Evolutionary conservation across 164 flowering plant species (phyloP).

Genomic region (Liriodendron chinense): DNA sequence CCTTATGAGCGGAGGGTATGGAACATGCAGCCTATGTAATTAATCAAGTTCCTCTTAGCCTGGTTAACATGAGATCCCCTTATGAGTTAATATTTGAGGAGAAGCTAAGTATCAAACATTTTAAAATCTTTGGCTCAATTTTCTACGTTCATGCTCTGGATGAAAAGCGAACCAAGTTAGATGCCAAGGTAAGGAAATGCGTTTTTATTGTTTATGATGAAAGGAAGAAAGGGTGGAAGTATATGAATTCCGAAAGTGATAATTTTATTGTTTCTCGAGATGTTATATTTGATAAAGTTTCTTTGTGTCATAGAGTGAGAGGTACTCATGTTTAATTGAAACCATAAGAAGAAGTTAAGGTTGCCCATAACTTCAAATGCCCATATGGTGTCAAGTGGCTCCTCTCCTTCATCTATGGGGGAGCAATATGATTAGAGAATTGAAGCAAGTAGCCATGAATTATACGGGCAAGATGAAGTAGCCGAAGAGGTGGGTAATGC

Average conservation of each 20-base stretch:
- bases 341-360: neutral
- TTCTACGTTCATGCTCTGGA: too few species aligned
- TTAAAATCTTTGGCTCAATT: too few species aligned
- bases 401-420: slow-evolving; percentile 2
- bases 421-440: slow-evolving; percentile 4
- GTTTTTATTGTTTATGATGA: slow-evolving; percentile 12
- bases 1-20: too few species aligned
- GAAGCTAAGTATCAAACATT: too few species aligned
- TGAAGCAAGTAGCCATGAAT: neutral
- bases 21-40: too few species aligned
- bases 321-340: neutral
- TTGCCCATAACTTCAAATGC: neutral
- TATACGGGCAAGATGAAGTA: neutral
- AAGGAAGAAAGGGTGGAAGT: slow-evolving; percentile 1
- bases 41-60: too few species aligned
- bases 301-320: neutral
- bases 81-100: too few species aligned
- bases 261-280: slow-evolving; percentile 5
- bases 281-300: slow-evolving; percentile 15
- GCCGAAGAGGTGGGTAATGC: too few species aligned
- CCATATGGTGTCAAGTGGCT: neutral
- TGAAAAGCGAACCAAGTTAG: too few species aligned
- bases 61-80: too few species aligned
- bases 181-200: too few species aligned
- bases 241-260: slow-evolving; percentile 12